phyloP scores from a whole-genome alignment of 371 early-diverging fungal species.

The Syncephalastrum racemosum region DNA sequence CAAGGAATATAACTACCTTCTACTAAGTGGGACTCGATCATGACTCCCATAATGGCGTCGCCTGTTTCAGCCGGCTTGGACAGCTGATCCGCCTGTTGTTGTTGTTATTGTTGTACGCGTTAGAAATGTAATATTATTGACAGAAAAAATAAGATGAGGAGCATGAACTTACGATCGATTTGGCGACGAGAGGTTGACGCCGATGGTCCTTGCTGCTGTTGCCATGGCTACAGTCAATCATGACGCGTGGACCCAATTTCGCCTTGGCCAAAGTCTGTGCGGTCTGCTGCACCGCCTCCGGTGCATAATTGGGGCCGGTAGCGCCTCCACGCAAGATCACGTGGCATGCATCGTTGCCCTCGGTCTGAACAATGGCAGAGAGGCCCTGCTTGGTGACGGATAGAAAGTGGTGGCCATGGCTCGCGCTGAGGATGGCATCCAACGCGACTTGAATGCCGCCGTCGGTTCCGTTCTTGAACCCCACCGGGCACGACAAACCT shows the following conservation, averaged over 20 bases:
- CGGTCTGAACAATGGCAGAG: conserved; percentile 87
- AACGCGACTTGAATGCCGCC: conserved; percentile 82
- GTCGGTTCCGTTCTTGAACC: conserved; percentile 92
- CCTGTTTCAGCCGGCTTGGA: conserved; percentile 40
- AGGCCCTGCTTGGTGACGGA: conserved; percentile 93
- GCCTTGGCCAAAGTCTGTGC: conserved; percentile 60
- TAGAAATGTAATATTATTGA: too few species aligned
- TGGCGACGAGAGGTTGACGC: conserved; percentile 78
- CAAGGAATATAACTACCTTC: conserved; percentile 77
- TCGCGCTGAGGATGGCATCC: conserved; percentile 85
- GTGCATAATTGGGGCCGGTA: conserved; percentile 85
- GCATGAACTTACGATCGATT: conserved; percentile 54
- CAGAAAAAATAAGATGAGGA: neutral
- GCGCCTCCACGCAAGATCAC: conserved; percentile 88
- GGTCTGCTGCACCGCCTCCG: conserved; percentile 57
- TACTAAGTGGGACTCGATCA: conserved; percentile 78
- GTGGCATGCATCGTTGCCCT: conserved; percentile 72
- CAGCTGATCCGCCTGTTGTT: conserved; percentile 33
- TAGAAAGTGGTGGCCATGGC: conserved; percentile 85
- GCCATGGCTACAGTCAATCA: conserved; percentile 95
- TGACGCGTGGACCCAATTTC: conserved; percentile 64
- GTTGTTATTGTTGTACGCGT: neutral
- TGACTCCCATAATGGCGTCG: conserved; percentile 72
- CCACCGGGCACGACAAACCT: conserved; percentile 89
- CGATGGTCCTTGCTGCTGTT: conserved; percentile 74